phyloP scores from a whole-genome alignment of 345 rosid species.

The Crucihimalaya himalaica region DNA sequence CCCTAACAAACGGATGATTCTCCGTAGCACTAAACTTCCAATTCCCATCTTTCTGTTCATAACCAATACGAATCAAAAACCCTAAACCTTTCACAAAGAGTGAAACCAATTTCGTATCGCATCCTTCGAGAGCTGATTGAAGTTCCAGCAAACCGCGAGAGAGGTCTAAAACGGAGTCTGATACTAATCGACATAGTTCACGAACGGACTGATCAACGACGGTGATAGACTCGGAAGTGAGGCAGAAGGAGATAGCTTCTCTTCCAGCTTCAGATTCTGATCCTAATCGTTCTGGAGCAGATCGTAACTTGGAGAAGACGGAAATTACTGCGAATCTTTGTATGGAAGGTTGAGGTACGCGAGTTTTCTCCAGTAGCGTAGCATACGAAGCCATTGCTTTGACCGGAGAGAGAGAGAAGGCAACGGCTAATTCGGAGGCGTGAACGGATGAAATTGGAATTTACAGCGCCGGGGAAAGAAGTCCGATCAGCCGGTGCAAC shows the following conservation, averaged over 20 bases:
- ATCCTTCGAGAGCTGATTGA: conserved; percentile 83
- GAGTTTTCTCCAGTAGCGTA: conserved; percentile 66
- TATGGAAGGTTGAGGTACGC: conserved; percentile 80
- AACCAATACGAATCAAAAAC: conserved; percentile 60
- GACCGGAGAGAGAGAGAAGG: neutral
- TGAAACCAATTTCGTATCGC: conserved; percentile 52
- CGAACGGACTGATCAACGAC: conserved; percentile 91
- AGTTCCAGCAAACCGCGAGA: conserved; percentile 73
- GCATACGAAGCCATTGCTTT: conserved; percentile 60
- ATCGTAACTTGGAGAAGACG: conserved; percentile 76
- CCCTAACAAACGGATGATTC: conserved; percentile 85
- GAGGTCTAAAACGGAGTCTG: conserved; percentile 54
- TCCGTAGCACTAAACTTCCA: conserved; percentile 57
- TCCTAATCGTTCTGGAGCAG: conserved; percentile 52
- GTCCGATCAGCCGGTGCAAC: neutral
- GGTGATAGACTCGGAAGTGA: conserved; percentile 57
- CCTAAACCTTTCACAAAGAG: conserved; percentile 74
- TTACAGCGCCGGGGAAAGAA: conserved; percentile 2
- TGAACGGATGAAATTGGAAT: neutral
- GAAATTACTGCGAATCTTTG: conserved; percentile 76
- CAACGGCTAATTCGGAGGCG: conserved; percentile 17
- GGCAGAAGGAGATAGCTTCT: conserved; percentile 69
- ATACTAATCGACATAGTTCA: conserved; percentile 81
- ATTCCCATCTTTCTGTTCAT: conserved; percentile 46
- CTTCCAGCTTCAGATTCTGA: conserved; percentile 67